Percentiles rank a stretch among this genome's conserved stretches.
Evolutionary conservation across 208 protist species (phyloP).

Genomic region (Leishmania tropica): DNA sequence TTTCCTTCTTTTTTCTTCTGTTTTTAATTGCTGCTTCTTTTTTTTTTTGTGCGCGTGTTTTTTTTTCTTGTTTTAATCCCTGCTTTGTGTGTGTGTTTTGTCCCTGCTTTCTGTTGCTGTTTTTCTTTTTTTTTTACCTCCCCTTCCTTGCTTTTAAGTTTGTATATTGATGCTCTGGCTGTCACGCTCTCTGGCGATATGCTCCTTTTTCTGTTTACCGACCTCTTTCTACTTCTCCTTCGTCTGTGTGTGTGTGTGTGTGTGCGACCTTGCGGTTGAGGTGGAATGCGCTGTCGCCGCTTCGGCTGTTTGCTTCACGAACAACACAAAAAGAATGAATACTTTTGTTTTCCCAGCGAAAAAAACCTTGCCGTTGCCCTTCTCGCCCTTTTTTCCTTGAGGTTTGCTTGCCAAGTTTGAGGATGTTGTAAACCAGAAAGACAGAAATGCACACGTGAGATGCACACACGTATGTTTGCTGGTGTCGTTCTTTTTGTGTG

Average conservation of each 20-base stretch:
- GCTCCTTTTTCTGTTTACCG: too few species aligned
- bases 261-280: too few species aligned
- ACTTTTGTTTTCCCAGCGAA: background rate
- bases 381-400: background rate
- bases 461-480: background rate
- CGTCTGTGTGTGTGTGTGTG: background rate
- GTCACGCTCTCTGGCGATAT: too few species aligned
- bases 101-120: background rate
- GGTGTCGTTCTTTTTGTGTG: background rate
- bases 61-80: background rate
- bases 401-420: background rate
- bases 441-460: background rate
- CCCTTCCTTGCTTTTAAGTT: background rate
- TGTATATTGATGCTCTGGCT: too few species aligned
- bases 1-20: background rate
- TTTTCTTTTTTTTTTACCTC: background rate
- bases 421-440: background rate
- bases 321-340: too few species aligned
- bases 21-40: background rate
- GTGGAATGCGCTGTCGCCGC: too few species aligned
- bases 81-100: background rate
- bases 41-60: background rate
- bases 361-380: background rate
- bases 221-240: too few species aligned
- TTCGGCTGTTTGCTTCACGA: too few species aligned